A percentile compares a stretch with the other conserved stretches of the same genome.
These are phyloP conservation scores for Fonsecaea monophora DNA, from an alignment of 2,329 filamentous ascomycete genomes.

Conservation along the genomic window DNA sequence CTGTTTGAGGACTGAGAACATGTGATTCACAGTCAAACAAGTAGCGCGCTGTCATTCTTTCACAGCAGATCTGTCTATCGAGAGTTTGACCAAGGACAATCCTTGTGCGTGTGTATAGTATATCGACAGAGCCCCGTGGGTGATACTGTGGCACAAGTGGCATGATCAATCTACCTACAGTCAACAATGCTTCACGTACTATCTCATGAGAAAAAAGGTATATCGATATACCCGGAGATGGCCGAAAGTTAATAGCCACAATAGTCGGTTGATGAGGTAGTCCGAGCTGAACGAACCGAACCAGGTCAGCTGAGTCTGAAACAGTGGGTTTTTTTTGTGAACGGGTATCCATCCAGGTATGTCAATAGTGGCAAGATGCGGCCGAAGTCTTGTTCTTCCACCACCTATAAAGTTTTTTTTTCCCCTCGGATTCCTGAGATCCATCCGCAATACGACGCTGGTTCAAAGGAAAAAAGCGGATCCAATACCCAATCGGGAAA, in stretches of 20 bases:
- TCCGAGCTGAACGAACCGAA: neutral
- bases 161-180: neutral
- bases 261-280: neutral
- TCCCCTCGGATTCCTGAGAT: slow-evolving; percentile 4
- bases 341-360: neutral
- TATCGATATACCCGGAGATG: neutral
- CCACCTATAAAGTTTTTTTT: neutral
- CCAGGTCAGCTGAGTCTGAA: neutral
- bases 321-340: neutral
- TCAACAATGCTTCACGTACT: neutral
- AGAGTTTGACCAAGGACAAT: neutral
- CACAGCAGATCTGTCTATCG: neutral
- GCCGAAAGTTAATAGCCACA: neutral
- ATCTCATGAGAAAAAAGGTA: neutral
- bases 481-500: slow-evolving; percentile 3
- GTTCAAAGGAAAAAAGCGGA: neutral
- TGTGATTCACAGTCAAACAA: neutral
- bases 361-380: neutral
- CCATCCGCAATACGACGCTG: slow-evolving; percentile 21
- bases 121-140: neutral
- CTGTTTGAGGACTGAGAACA: neutral
- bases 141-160: neutral
- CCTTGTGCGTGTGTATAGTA: neutral
- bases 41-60: neutral
- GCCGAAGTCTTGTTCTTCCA: neutral